phyloP scores from a whole-genome alignment of 352 stramenopile genomes.

The Aphanomyces stellatus region DNA sequence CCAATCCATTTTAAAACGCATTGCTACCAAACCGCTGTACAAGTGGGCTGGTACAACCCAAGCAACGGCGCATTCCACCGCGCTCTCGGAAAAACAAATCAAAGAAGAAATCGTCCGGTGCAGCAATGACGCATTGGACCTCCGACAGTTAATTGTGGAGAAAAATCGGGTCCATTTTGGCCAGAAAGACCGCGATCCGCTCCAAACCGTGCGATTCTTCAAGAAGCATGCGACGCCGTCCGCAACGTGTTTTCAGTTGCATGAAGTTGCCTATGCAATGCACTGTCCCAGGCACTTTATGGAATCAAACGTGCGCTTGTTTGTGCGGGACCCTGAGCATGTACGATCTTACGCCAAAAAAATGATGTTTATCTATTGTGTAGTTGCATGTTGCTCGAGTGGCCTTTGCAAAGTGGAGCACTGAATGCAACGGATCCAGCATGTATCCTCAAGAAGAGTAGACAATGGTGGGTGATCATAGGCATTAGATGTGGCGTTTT shows the following conservation, averaged over 20 bases:
- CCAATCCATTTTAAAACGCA: conserved; percentile 43
- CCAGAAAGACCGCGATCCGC: conserved; percentile 65
- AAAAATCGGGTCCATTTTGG: conserved; percentile 73
- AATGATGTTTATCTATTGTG: too few species aligned
- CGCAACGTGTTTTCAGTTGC: conserved; percentile 44
- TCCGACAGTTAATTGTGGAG: conserved; percentile 63
- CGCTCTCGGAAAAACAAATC: conserved; percentile 40
- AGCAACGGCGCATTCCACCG: conserved; percentile 35
- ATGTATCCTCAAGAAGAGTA: background rate
- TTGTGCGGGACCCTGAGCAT: conserved; percentile 27
- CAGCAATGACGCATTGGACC: conserved; percentile 26
- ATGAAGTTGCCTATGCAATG: conserved; percentile 52
- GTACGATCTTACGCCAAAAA: too few species aligned
- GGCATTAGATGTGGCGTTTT: too few species aligned
- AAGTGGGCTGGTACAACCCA: conserved; percentile 59
- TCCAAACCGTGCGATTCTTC: conserved; percentile 72
- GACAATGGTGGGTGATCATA: too few species aligned
- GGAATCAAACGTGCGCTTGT: conserved; percentile 60
- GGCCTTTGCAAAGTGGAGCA: background rate
- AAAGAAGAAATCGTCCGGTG: conserved; percentile 50
- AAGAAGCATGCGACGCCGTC: conserved; percentile 44
- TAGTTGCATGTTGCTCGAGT: background rate
- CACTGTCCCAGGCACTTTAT: conserved; percentile 54
- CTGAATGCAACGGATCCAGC: background rate
- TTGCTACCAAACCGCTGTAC: conserved; percentile 69